These are phyloP conservation scores for Hericium rajendrae DNA, from an alignment of 768 basidiomycete genomes.

Conservation along the genomic window DNA sequence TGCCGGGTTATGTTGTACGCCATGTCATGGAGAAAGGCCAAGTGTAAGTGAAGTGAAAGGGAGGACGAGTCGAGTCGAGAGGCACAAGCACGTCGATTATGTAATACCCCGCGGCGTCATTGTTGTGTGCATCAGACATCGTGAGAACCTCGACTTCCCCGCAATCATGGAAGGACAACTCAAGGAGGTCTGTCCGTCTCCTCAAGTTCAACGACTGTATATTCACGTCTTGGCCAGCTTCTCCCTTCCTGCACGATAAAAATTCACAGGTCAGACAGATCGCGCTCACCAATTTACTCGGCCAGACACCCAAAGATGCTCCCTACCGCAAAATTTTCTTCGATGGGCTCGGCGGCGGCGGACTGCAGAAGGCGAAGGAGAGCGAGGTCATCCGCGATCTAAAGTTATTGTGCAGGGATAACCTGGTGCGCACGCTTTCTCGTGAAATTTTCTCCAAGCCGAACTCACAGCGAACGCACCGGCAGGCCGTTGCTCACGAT, in stretches of 20 bases:
- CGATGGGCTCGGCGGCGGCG: slow-evolving; percentile 44
- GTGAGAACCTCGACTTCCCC: not conserved
- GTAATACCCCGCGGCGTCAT: too few species aligned
- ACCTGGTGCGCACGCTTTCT: slow-evolving; percentile 44
- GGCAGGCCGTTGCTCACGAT: slow-evolving; percentile 83
- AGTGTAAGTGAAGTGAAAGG: not conserved
- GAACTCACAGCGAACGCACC: not conserved
- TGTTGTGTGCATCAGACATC: not conserved
- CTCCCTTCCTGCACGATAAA: slow-evolving; percentile 69
- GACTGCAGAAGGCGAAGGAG: slow-evolving; percentile 50
- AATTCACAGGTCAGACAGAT: slow-evolving; percentile 85
- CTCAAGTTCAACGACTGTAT: not conserved
- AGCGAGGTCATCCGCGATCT: slow-evolving; percentile 68
- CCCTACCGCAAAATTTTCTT: slow-evolving; percentile 72
- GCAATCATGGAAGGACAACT: slow-evolving; percentile 10
- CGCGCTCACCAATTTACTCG: slow-evolving; percentile 74
- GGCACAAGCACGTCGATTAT: not conserved
- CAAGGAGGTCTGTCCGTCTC: slow-evolving; percentile 10
- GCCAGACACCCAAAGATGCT: slow-evolving; percentile 66
- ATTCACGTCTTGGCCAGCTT: slow-evolving; percentile 35
- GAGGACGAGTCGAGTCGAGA: not conserved
- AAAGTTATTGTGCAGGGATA: slow-evolving; percentile 82
- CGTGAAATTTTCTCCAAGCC: not conserved
- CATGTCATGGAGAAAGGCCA: slow-evolving; percentile 30
- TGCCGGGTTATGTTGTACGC: slow-evolving; percentile 69